A percentile compares a stretch with the other conserved stretches of the same genome.
phyloP scores from a whole-genome alignment of 352 stramenopile genomes.

The Phytophthora pluvialis region DNA sequence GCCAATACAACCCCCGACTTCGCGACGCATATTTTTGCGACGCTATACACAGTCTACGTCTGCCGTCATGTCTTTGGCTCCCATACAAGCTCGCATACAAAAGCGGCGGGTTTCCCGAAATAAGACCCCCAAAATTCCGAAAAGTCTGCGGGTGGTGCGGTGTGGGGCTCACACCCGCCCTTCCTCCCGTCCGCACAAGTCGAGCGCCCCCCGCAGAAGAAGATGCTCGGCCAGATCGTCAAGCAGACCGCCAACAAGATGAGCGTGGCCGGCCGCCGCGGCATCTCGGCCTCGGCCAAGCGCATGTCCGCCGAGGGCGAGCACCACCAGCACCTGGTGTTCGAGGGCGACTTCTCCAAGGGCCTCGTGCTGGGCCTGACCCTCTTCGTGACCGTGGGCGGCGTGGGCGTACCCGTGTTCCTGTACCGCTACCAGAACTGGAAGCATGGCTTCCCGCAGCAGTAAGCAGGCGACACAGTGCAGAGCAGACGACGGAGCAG shows the following conservation, averaged over 20 bases:
- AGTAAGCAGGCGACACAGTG: slow-evolving; percentile 47
- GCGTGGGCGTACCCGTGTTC: slow-evolving; percentile 65
- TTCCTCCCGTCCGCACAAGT: slow-evolving; percentile 29
- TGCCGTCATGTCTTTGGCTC: slow-evolving; percentile 13
- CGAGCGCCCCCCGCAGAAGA: slow-evolving; percentile 6
- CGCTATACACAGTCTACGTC: slow-evolving; percentile 34
- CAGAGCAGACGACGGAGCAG: background rate
- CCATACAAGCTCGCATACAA: slow-evolving; percentile 4
- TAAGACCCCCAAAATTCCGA: slow-evolving; percentile 20
- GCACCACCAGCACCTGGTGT: slow-evolving; percentile 88
- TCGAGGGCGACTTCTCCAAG: slow-evolving; percentile 86
- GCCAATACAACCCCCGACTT: slow-evolving; percentile 2
- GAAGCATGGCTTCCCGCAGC: slow-evolving; percentile 89
- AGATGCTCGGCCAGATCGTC: slow-evolving; percentile 69
- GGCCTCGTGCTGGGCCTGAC: slow-evolving; percentile 59
- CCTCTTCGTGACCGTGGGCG: slow-evolving; percentile 70
- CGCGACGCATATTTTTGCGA: slow-evolving; percentile 37
- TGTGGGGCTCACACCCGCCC: slow-evolving; percentile 16
- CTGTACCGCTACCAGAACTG: slow-evolving; percentile 89
- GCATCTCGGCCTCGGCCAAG: slow-evolving; percentile 79
- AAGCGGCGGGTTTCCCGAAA: background rate
- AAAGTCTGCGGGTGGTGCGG: slow-evolving; percentile 35
- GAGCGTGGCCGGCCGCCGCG: slow-evolving; percentile 58
- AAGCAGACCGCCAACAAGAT: slow-evolving; percentile 77
- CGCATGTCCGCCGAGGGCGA: slow-evolving; percentile 77